A percentile compares a stretch with the other conserved stretches of the same genome.
phyloP scores from a whole-genome alignment of 1,284 basidiomycete genomes.

The Puccinia hordei region DNA sequence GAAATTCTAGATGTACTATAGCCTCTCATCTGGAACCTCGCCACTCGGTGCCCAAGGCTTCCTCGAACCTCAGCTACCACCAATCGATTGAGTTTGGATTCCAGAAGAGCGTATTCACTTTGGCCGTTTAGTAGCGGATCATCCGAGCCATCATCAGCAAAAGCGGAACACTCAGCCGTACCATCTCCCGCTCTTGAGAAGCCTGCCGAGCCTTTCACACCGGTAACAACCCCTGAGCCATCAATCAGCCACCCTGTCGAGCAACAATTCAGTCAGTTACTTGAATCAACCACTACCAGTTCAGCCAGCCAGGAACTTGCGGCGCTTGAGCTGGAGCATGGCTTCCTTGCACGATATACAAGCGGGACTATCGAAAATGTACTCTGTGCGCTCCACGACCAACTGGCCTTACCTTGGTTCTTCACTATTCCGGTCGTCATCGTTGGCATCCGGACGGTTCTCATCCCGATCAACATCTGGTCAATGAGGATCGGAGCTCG shows the following conservation, averaged over 20 bases:
- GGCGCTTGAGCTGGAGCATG: conserved; percentile 35
- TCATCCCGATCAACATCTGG: conserved; percentile 42
- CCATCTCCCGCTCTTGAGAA: not conserved
- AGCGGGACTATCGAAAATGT: conserved; percentile 20
- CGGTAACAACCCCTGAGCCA: not conserved
- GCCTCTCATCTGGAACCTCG: conserved; percentile 10
- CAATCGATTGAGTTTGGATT: not conserved
- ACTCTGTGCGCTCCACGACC: conserved; percentile 25
- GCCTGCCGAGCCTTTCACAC: not conserved
- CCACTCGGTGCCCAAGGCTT: not conserved
- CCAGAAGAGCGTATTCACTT: conserved; percentile 19
- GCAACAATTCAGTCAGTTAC: not conserved
- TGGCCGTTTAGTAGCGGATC: conserved; percentile 29
- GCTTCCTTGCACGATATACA: conserved; percentile 24
- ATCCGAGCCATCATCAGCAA: not conserved
- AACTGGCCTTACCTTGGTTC: conserved; percentile 32
- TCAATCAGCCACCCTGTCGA: not conserved
- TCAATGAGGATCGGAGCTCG: conserved; percentile 28
- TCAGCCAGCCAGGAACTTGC: conserved; percentile 31
- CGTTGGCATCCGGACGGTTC: conserved; percentile 10
- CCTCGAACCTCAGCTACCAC: not conserved
- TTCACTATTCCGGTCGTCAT: conserved; percentile 34
- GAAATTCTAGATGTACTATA: not conserved
- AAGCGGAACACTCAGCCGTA: not conserved
- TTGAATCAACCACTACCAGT: not conserved